Base-by-base conservation (phyloP, 2,329 filamentous ascomycete genomes). In the Penicillium glabrum region DNA sequence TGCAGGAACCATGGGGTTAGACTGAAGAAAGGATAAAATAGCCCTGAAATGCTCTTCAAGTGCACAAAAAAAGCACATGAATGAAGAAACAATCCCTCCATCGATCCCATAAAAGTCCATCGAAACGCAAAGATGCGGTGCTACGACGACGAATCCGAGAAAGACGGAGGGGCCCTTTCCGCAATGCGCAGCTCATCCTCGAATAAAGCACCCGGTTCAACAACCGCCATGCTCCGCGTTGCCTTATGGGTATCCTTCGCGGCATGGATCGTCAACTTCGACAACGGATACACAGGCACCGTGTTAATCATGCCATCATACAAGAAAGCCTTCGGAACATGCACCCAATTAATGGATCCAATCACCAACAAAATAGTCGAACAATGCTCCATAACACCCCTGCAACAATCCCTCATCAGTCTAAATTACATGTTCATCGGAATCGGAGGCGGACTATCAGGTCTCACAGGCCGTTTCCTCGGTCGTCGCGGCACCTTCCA, bases 381-480 rank as follows among this genome's bases (percentile, higher is more conserved):
- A 11, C 50, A 59, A 6, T 69, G 66, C 47, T 61, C 57, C 4
- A 46, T 69, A 4, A 65, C 66, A 0, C 59, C 69, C 9, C 52
- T 68, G 3, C 66, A 71, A 51, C 65, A 71, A 45, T 69, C 67
- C 0, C 53, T 71, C 13, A 67, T 70, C 21, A 66, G 64, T 14
- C 37, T 70, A 35, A 66, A 62, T 26, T 65, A 63, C 33, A 54
- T 71, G 21, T 71, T 70, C 49, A 61, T 69, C 2, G 67, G 60
- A 2, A 50, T 71, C 0, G 69, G 69, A 3, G 65, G 66, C 4
- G 58, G 56, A 1, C 3, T 67, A 5, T 62, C 66, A 5, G 65
- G 62, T 1, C 8, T 67, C 13, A 55, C 62, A 1, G 64, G 62
- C 13, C 44, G 53, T 47, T 63, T 61, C 45, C 48, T 61, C 3